Evolutionary conservation across 768 basidiomycete genomes (phyloP), one percentile per base, ranked within the genome.

Genomic region (Pseudohyphozyma bogoriensis): DNA sequence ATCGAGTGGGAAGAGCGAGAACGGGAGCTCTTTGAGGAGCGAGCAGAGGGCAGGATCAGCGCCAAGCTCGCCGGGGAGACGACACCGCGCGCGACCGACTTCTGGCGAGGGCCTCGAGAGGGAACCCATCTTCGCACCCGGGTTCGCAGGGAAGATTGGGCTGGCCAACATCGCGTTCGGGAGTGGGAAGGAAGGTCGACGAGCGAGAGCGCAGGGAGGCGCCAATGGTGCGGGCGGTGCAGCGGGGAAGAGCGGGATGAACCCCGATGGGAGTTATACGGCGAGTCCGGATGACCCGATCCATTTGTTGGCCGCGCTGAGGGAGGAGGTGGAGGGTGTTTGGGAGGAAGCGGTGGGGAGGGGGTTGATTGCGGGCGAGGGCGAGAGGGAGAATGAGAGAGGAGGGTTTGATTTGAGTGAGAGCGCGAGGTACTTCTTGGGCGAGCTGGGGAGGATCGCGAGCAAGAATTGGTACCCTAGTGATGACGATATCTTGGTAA

Each of bases 201-300:
- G 53, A 29, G 40, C 53, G 11, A 54, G 20, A 40, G 53, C 53
- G 28, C 53, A 54, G 40, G 39, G 40, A 10, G 24, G 20, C 15
- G n/a, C 18, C 18, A 32, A 26, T 18, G 53, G 18, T 1, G 9
- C 53, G 28, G 11, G 26, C 39, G 22, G 22, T 29, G 24, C 28
- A 1, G 16, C 12, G 18, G 40, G 28, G 29, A 24, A 36, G 35
- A n/a, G n/a, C n/a, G n/a, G n/a, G n/a, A n/a, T n/a, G n/a, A n/a
- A n/a, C n/a, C n/a, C n/a, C n/a, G 51, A 52, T 37, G 53, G 53
- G 16, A 10, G 22, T 18, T 54, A 31, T 40, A 28, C n/a, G 20
- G 53, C 53, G 6, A 29, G 40, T 20, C 18, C 26, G 28, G 53
- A 54, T 18, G 53, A 54, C 35, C 53, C 53, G 20, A 31, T 54